Evolutionary conservation across 2,329 filamentous ascomycete genomes (phyloP), one percentile per base, ranked within the genome.

Genomic region (Tolypocladium album): DNA sequence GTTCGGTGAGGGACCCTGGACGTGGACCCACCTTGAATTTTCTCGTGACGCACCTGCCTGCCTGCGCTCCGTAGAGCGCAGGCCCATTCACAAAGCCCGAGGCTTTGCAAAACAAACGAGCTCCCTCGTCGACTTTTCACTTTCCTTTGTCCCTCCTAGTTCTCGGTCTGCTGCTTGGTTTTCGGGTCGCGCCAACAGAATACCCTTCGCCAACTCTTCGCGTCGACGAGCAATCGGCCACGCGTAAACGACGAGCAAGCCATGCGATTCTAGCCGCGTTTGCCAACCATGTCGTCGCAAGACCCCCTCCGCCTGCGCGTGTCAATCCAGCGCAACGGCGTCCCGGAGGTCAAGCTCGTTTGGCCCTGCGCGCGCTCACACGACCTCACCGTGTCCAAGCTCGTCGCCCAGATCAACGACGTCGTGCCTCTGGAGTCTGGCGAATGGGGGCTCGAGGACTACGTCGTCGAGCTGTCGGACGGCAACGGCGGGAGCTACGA

Each of bases 401-500:
- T 97, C 2, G 79, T 97, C 43, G 85, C 89, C 64, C 83, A 90
- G 62, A 79, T 97, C 65, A 92, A 95, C 73, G 84, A 89, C 52
- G 81, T 89, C 20, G 78, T 97, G 2, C 92, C 92, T 0, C 83
- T 97, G 0, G 92, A 96, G 75, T 86, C 87, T 60, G 80, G 81
- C 47, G 80, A 91, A 61, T 96, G 91, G 90, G 91, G 90, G 0
- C 75, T 96, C 4, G 92, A 97, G 68, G 90, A 97, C 70, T 97
- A 97, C 72, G 83, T 83, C 11, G 90, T 96, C 38, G 89, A 95
- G 72, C 80, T 96, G 4, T 73, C 73, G 24, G 79, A 81, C 59
- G 67, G 69, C 36, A 74, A 76, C 43, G 81, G 81, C n/a, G 77
- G 74, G 22, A 85, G 83, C 55, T 97, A 90, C 65, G 93, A 97